These are phyloP conservation scores for Oryza glaberrima DNA, from an alignment of 176 grass and related monocot genomes.

Conservation along the genomic window DNA sequence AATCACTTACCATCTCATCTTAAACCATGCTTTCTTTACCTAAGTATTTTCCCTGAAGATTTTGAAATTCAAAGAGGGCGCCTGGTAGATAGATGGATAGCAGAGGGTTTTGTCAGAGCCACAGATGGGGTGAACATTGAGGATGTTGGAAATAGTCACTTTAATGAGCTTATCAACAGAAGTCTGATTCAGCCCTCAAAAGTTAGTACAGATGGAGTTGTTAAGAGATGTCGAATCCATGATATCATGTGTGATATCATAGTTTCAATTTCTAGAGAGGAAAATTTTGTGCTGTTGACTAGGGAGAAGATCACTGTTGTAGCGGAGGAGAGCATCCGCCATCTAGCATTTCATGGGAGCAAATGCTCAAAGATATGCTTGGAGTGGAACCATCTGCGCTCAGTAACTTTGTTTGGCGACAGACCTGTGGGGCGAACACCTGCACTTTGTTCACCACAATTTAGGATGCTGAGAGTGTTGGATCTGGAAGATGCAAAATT, in stretches of 20 bases:
- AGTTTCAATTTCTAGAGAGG: slow-evolving; percentile 9
- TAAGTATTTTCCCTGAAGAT: slow-evolving; percentile 44
- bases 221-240: slow-evolving; percentile 27
- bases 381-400: not conserved
- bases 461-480: slow-evolving; percentile 14
- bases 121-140: not conserved
- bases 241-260: slow-evolving; percentile 26
- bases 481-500: not conserved
- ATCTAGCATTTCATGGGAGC: not conserved
- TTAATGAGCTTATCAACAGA: slow-evolving; percentile 18
- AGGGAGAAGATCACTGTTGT: not conserved
- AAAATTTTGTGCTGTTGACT: not conserved
- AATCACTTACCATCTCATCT: slow-evolving; percentile 37
- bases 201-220: not conserved
- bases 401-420: not conserved
- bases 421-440: too few relatives aligned
- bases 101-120: slow-evolving; percentile 14
- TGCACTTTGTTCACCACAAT: not conserved
- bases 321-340: not conserved
- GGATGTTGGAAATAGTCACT: slow-evolving; percentile 19
- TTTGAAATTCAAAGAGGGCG: not conserved
- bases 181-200: slow-evolving; percentile 37
- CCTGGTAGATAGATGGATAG: slow-evolving; percentile 34
- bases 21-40: slow-evolving; percentile 36
- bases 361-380: not conserved